Evolutionary conservation across 805 yeast genomes (phyloP).

Genomic region (Candida chilensis): DNA sequence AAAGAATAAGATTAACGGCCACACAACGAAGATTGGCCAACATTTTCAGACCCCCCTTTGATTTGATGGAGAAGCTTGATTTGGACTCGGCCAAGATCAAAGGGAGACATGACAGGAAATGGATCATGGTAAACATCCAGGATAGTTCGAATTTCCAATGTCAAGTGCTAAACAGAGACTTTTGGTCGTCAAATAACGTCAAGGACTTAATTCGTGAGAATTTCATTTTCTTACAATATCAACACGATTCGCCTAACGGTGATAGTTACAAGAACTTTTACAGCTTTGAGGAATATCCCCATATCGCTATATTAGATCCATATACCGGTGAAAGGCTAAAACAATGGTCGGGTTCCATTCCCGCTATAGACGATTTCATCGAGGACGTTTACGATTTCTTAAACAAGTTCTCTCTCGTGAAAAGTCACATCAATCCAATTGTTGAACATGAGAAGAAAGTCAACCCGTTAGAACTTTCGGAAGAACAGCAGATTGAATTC

Average conservation of each 20-base stretch:
- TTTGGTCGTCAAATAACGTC: slow-evolving; percentile 70
- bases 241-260: slow-evolving; percentile 70
- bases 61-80: slow-evolving; percentile 58
- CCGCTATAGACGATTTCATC: slow-evolving; percentile 50
- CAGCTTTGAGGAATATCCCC: slow-evolving; percentile 67
- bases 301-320: slow-evolving; percentile 88
- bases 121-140: slow-evolving; percentile 87
- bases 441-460: slow-evolving; percentile 49
- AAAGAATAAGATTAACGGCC: slow-evolving; percentile 24
- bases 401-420: slow-evolving; percentile 52
- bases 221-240: slow-evolving; percentile 83
- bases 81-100: slow-evolving; percentile 65
- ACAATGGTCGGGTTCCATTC: slow-evolving; percentile 64
- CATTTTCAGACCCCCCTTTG: slow-evolving; percentile 91
- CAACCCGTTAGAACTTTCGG: slow-evolving; percentile 60
- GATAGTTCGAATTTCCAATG: slow-evolving; percentile 80
- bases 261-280: slow-evolving; percentile 64
- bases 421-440: slow-evolving; percentile 55
- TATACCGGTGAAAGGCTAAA: slow-evolving; percentile 87
- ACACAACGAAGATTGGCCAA: slow-evolving; percentile 67
- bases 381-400: slow-evolving; percentile 67
- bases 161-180: slow-evolving; percentile 85
- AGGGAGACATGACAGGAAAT: slow-evolving; percentile 59
- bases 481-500: slow-evolving; percentile 75
- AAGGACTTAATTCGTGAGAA: slow-evolving; percentile 55